phyloP scores from a whole-genome alignment of 2,329 filamentous ascomycete species.

The Epichloe coenophiala region DNA sequence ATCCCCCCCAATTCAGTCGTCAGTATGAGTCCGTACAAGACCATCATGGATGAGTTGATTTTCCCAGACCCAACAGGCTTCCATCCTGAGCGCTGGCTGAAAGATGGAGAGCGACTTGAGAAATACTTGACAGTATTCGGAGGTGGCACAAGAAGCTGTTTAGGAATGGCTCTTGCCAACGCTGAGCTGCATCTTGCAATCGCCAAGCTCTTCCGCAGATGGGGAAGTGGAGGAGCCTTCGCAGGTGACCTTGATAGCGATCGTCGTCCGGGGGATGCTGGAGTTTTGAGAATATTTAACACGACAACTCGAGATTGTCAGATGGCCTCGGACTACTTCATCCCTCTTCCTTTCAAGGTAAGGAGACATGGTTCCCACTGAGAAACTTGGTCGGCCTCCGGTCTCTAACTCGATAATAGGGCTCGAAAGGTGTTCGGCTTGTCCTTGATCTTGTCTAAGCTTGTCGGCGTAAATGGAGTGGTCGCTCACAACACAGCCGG shows the following conservation, averaged over 20 bases:
- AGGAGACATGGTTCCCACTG: neutral
- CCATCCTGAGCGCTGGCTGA: constrained; percentile 23
- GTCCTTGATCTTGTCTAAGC: constrained; percentile 13
- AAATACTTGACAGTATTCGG: constrained; percentile 22
- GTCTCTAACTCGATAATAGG: constrained; percentile 10
- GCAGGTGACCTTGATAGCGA: constrained; percentile 19
- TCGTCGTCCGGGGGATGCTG: constrained; percentile 19
- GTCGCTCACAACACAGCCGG: neutral
- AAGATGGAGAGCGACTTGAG: constrained; percentile 18
- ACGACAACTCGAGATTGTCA: constrained; percentile 21
- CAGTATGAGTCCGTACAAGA: constrained; percentile 24
- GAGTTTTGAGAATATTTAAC: constrained; percentile 21
- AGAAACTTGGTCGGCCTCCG: no score
- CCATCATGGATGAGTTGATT: constrained; percentile 20
- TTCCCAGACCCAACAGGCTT: constrained; percentile 21
- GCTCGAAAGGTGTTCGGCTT: constrained; percentile 21
- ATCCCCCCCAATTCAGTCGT: constrained; percentile 22
- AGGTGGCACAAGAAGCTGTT: constrained; percentile 21
- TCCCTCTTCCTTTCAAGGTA: constrained; percentile 25
- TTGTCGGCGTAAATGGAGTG: neutral
- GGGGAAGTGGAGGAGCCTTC: constrained; percentile 21
- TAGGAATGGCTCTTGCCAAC: constrained; percentile 25
- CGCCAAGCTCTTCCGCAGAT: constrained; percentile 24
- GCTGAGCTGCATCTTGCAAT: constrained; percentile 25
- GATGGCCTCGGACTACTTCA: constrained; percentile 25